Conservation (phyloP, 768 basidiomycete genomes). For the Termitomyces sp. region DNA sequence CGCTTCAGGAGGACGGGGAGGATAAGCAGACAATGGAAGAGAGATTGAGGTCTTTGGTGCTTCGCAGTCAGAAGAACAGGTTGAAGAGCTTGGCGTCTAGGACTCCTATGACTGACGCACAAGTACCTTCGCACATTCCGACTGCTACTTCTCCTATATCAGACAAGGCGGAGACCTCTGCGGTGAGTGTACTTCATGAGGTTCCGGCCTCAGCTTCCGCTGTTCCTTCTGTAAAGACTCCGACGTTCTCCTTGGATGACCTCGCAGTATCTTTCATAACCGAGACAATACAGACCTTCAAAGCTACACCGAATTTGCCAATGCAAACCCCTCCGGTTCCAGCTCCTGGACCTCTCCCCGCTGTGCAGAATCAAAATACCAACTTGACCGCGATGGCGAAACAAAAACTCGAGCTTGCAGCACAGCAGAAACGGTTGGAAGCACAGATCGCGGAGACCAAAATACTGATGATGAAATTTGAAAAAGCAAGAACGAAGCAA, state of each 20-base stretch:
- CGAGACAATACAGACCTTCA: conserved; percentile 44
- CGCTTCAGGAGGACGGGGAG: neutral
- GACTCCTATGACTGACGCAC: conserved; percentile 3
- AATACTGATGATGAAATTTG: conserved; percentile 39
- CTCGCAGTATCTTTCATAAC: conserved; percentile 54
- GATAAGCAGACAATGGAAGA: conserved; percentile 37
- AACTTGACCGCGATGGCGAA: neutral
- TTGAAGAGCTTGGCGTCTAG: conserved; percentile 1
- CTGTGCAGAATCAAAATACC: neutral
- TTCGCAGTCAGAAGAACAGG: conserved; percentile 31
- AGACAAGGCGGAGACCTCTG: neutral
- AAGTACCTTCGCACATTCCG: conserved; percentile 1
- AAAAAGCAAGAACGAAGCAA: conserved; percentile 39
- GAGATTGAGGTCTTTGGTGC: conserved; percentile 29
- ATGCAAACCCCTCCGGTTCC: neutral
- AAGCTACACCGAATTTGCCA: conserved; percentile 19
- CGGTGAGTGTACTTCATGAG: neutral
- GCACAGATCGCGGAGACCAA: conserved; percentile 50
- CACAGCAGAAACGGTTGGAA: conserved; percentile 42
- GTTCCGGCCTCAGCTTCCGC: neutral
- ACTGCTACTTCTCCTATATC: neutral
- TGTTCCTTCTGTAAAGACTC: conserved; percentile 9
- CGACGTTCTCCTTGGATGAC: conserved; percentile 38
- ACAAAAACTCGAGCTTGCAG: conserved; percentile 30
- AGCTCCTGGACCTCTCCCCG: neutral